Evolutionary conservation across 2,329 filamentous ascomycete species (phyloP), one percentile per base, ranked within the genome.

Genomic region (Aspergillus sojae): DNA sequence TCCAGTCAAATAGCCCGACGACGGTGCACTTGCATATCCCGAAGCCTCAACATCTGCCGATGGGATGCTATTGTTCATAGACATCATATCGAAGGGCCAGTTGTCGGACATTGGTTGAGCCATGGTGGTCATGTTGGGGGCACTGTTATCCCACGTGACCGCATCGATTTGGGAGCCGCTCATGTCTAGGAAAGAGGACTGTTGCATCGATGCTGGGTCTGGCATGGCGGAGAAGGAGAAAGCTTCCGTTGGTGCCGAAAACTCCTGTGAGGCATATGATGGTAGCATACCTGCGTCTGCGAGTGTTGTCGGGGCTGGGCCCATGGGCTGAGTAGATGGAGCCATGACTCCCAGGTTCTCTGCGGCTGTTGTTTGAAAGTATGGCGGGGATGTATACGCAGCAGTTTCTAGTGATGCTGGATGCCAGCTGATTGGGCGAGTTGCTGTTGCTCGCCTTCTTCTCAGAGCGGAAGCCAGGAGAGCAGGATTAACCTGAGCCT

Each of bases 381-480:
- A 70, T 54, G 70, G 66, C 11, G 72, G 65, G 28, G 68, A 67
- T 2, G 71, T 66, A 60, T 73, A 71, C 5, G 68, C 71, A 74
- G 74, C 59, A 71, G 71, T 36, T 72, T 72, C 62, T 77, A 76
- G 62, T 11, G 89, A 86, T 26, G 86, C 85, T 3, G 90, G 89
- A 74, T 93, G 91, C 91, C 91, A 93, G 81, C 90, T 93, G 53
- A 91, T 81, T 6, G 91, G 90, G 48, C 91, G 85, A 58, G 78
- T 78, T 45, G 82, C 77, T 71, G 78, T 78, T 45, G 82, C 77
- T 71, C 78, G 75, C 56, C 55, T 46, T 19, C 60, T 64, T 69
- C 75, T 78, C 45, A 76, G 78, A 57, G 66, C 72, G 28, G 66
- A 74, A 61, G 80, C 73, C 67, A 82, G 71, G 64, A 80, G 62